Base-by-base conservation (phyloP, 805 yeast species). In the Lipomyces starkeyi region DNA sequence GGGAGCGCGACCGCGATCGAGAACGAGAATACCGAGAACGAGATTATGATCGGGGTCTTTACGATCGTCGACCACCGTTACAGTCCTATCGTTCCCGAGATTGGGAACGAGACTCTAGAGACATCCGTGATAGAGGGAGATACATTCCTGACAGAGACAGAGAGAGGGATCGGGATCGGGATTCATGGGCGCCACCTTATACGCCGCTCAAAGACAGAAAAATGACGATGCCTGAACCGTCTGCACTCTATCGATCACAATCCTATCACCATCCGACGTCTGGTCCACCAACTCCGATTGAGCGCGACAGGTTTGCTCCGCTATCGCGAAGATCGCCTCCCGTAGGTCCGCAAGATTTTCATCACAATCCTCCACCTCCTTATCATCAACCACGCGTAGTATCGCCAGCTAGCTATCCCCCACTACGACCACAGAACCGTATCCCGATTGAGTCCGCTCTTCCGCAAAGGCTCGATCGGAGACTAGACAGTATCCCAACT, bases 1-100 rank as follows among this genome's bases (percentile, higher is more conserved):
- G 64, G 64, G 65, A 60, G 54, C 59, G 64, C 5, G 67, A 62
- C 4, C 62, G 67, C 22, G 68, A 65, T 47, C 43, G 66, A 35
- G 66, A 59, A 4, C 66, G 64, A 9, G 54, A 35, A 3, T 20
- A 37, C 17, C 64, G 68, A 32, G 68, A 65, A 5, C 64, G 68
- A 32, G 58, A 47, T n/a, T 27, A 49, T 55, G 68, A 65, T 22
- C 54, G 68, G 25, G 59, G 27, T 13, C 52, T 47, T 37, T 47
- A 47, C 58, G 68, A 67, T 35, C 57, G 65, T 5, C 58, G 64
- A 20, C 58, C 58, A 20, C 58, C 62, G 59, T 37, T 35, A 7
- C 61, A 55, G 25, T 11, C 29, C 17, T 25, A 29, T 11, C 37
- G 22, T 5, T 40, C 43, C 43, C 64, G 57, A n/a, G 54, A 64